These are phyloP conservation scores for Scutellaria minor DNA, from an alignment of 257 asterid species.

Conservation along the genomic window DNA sequence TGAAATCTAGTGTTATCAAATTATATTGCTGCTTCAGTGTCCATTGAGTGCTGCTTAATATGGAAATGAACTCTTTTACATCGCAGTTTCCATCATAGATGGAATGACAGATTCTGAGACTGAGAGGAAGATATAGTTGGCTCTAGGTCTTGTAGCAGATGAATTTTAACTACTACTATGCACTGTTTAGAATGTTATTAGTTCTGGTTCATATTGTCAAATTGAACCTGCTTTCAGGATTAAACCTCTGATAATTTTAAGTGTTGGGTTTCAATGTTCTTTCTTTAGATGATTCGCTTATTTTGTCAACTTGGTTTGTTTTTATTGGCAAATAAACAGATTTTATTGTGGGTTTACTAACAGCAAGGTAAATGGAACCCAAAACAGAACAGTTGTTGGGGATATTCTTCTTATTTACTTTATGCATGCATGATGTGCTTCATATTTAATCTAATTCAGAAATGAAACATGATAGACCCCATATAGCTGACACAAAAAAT, in stretches of 20 bases:
- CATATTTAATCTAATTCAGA: constrained; percentile 6
- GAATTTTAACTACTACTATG: neutral
- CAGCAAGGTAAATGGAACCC: neutral
- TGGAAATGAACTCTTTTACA: constrained; percentile 7
- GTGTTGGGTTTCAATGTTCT: neutral
- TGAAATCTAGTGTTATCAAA: neutral
- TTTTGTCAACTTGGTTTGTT: neutral
- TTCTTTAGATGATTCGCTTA: neutral
- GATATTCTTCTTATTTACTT: constrained; percentile 23
- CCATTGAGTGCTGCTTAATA: constrained; percentile 4
- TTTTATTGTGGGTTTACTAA: neutral
- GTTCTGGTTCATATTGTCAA: constrained; percentile 5
- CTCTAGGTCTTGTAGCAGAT: constrained; percentile 7
- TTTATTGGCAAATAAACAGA: neutral
- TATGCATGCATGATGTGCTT: neutral
- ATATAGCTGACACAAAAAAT: constrained; percentile 35
- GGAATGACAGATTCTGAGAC: neutral
- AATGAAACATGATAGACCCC: constrained; percentile 12
- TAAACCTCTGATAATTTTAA: neutral
- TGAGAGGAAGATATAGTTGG: constrained; percentile 7
- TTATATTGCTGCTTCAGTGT: constrained; percentile 19
- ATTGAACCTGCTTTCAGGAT: neutral
- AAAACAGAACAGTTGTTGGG: constrained; percentile 12
- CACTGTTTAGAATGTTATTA: constrained; percentile 18
- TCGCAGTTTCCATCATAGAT: neutral